Evolutionary conservation across 2,329 filamentous ascomycete genomes (phyloP).

Genomic region (Chrysoporthe deuterocubensis): DNA sequence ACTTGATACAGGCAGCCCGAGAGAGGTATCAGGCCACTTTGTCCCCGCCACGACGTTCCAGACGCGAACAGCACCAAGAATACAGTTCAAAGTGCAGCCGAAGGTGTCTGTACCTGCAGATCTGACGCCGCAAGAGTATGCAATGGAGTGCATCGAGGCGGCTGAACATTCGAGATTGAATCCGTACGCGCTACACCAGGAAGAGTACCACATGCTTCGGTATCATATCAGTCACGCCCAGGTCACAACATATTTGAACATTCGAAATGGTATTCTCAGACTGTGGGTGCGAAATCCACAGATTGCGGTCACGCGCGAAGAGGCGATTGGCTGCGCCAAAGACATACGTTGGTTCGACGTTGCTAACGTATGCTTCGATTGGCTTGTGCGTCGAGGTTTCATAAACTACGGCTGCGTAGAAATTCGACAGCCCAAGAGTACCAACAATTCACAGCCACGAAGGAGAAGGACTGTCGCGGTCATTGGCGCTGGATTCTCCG

Average conservation of each 20-base stretch:
- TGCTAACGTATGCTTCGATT: slow-evolving; percentile 87
- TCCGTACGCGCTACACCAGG: slow-evolving; percentile 83
- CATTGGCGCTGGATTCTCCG: slow-evolving; percentile 92
- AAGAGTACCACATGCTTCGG: slow-evolving; percentile 81
- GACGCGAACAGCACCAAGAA: slow-evolving; percentile 38
- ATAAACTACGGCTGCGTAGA: slow-evolving; percentile 96
- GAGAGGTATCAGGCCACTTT: slow-evolving; percentile 35
- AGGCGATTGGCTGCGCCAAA: slow-evolving; percentile 88
- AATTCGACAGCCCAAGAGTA: slow-evolving; percentile 53
- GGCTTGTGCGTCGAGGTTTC: slow-evolving; percentile 87
- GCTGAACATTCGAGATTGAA: slow-evolving; percentile 89
- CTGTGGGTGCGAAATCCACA: slow-evolving; percentile 89
- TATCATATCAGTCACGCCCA: slow-evolving; percentile 84
- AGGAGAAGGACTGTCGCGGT: slow-evolving; percentile 73
- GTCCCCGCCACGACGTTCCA: slow-evolving; percentile 30
- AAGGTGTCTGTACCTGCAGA: slow-evolving; percentile 83
- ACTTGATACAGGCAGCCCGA: slow-evolving; percentile 49
- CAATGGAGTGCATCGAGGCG: slow-evolving; percentile 86
- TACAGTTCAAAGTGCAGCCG: slow-evolving; percentile 65
- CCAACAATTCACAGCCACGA: slow-evolving; percentile 38
- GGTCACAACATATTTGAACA: slow-evolving; percentile 94
- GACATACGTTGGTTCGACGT: slow-evolving; percentile 88
- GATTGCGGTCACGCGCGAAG: slow-evolving; percentile 77
- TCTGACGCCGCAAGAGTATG: slow-evolving; percentile 76
- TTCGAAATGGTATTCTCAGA: slow-evolving; percentile 89